These are phyloP conservation scores for Thalassia testudinum DNA, from an alignment of 116 monocot species.

Conservation along the genomic window DNA sequence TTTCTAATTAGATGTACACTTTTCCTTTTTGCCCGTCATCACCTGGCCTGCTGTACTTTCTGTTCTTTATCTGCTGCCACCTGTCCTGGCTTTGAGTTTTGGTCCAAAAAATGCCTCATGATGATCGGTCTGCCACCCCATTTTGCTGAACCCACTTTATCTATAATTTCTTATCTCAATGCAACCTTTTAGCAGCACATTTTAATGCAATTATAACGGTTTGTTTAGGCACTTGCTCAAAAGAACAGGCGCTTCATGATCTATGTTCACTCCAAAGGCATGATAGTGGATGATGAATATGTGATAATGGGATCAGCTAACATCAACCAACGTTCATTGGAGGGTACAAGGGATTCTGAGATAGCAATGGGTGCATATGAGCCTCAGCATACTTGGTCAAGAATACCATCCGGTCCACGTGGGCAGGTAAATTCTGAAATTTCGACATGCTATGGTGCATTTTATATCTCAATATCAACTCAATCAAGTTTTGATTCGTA, in stretches of 20 bases:
- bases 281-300: conserved; percentile 96
- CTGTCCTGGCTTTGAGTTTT: too few relatives aligned
- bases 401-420: conserved; percentile 32
- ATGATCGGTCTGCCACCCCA: too few relatives aligned
- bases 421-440: conserved; percentile 45
- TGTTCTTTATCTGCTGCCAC: too few relatives aligned
- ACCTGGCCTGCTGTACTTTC: too few relatives aligned
- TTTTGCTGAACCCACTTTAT: neutral
- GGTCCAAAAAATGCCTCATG: neutral
- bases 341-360: conserved; percentile 91
- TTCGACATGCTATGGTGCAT: too few relatives aligned
- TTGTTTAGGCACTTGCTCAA: conserved; percentile 38
- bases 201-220: neutral
- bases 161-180: neutral
- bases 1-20: too few relatives aligned
- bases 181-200: neutral
- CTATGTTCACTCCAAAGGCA: conserved; percentile 95
- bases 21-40: too few relatives aligned
- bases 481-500: too few relatives aligned
- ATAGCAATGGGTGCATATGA: conserved; percentile 96
- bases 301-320: conserved; percentile 91
- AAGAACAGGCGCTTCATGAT: conserved; percentile 88
- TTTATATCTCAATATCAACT: too few relatives aligned
- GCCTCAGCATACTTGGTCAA: conserved; percentile 75
- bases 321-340: conserved; percentile 84